Base-by-base conservation (phyloP, 2,329 filamentous ascomycete genomes). In the Talaromyces sp. region DNA sequence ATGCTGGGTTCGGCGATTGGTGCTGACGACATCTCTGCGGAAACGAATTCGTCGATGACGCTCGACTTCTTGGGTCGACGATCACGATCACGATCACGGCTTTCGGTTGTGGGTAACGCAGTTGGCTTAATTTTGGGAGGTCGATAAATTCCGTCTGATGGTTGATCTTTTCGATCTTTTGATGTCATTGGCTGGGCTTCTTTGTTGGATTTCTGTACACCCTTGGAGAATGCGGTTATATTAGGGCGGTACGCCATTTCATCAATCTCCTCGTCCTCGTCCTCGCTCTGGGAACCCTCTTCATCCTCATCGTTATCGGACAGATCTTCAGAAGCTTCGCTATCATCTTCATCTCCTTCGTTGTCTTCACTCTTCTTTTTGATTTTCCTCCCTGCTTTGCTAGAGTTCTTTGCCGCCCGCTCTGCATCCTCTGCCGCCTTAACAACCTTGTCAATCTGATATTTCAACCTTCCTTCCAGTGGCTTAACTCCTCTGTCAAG, bases 381-480 rank as follows among this genome's bases (percentile, higher is more conserved):
- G 53, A 61, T 68, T 61, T 66, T 64, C 25, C 65, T 62, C 11
- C 65, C 60, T 15, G 63, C n/a, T 35, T 62, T 61, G 54, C 67
- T 63, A 58, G 72, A 67, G 10, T 63, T 62, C 31, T 70, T 63
- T 25, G 46, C 41, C 9, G 57, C 46, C 9, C 57, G 41, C 51
- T 75, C 69, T 3, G 68, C 65, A 60, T 76, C 69, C 61, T 96
- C 89, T 36, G 91, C 91, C 0, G 91, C 89, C 62, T 91, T 88
- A 19, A 99, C 80, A 25, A 97, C 91, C 70, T 96, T 94, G 73
- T 97, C 93, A 67, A 99, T 91, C 71, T 97, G 92, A 75, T 97
- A 99, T 64, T 91, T 93, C 61, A 99, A 77, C 66, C 92, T 89
- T 64, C 88, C 88, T 75, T 99, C 95, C 15, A 97, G 77, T 0